Percentiles rank a stretch among this genome's conserved stretches.
phyloP scores from a whole-genome alignment of 2,329 filamentous ascomycete genomes.

The Rasamsonia emersonii region DNA sequence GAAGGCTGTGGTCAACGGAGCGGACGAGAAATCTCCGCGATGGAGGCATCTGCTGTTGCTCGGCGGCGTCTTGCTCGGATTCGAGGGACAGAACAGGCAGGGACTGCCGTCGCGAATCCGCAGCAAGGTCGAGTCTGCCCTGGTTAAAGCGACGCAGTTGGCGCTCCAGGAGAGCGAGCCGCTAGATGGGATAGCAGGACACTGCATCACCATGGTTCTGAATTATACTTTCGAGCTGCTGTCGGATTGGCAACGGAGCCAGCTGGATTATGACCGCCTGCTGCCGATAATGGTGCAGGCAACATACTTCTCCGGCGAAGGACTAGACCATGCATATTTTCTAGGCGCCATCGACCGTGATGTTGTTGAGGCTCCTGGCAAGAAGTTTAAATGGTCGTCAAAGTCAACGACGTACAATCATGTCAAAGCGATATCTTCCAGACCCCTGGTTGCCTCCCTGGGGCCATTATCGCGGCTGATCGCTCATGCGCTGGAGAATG shows the following conservation, averaged over 20 bases:
- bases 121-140: constrained; percentile 60
- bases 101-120: constrained; percentile 58
- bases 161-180: constrained; percentile 53
- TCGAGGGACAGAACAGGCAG: constrained; percentile 55
- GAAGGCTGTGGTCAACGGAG: constrained; percentile 49
- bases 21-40: constrained; percentile 54
- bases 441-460: constrained; percentile 52
- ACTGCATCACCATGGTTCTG: constrained; percentile 58
- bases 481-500: constrained; percentile 53
- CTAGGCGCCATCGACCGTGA: constrained; percentile 62
- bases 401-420: constrained; percentile 50
- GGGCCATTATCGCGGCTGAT: constrained; percentile 56
- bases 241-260: constrained; percentile 48
- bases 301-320: constrained; percentile 61
- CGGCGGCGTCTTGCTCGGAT: constrained; percentile 67
- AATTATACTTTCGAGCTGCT: constrained; percentile 70
- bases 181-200: constrained; percentile 41
- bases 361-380: constrained; percentile 45
- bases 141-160: constrained; percentile 69
- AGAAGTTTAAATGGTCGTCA: constrained; percentile 58
- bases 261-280: constrained; percentile 59
- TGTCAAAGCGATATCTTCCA: constrained; percentile 47
- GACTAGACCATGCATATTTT: constrained; percentile 69
- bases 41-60: constrained; percentile 83
- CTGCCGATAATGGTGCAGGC: constrained; percentile 62